A percentile compares a stretch with the other conserved stretches of the same genome.
These are phyloP conservation scores for Chrysanthemum makinoi DNA, from an alignment of 129 eudicot genomes.

Conservation along the genomic window DNA sequence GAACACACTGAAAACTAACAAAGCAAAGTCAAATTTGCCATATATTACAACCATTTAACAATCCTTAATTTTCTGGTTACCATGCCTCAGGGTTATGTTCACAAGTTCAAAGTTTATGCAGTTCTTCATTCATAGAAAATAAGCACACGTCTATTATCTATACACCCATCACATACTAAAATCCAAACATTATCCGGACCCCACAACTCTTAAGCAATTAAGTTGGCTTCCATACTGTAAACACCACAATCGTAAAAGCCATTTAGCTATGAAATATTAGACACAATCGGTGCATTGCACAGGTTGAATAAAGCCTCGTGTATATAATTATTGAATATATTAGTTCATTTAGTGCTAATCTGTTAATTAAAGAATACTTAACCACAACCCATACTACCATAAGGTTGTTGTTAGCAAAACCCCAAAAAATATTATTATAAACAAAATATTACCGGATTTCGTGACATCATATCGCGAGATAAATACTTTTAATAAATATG, in stretches of 20 bases:
- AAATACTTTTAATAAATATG: too few species aligned
- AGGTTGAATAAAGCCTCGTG: too few species aligned
- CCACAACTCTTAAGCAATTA: conserved; percentile 26
- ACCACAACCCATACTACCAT: too few species aligned
- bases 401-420: too few species aligned
- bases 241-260: conserved; percentile 27
- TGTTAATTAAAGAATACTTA: too few species aligned
- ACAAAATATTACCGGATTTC: too few species aligned
- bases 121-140: neutral
- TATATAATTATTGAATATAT: too few species aligned
- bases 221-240: conserved; percentile 62
- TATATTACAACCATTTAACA: neutral
- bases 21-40: neutral
- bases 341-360: too few species aligned
- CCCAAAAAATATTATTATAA: too few species aligned
- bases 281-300: too few species aligned
- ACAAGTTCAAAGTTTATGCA: conserved; percentile 7
- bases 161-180: conserved; percentile 1
- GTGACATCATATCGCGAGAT: too few species aligned
- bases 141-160: conserved; percentile 12
- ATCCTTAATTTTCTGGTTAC: neutral
- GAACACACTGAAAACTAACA: neutral
- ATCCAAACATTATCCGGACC: neutral
- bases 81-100: conserved; percentile 8
- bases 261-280: too few species aligned